phyloP scores from a whole-genome alignment of 495 filamentous ascomycete genomes.

The Rostrohypoxylon terebratum region DNA sequence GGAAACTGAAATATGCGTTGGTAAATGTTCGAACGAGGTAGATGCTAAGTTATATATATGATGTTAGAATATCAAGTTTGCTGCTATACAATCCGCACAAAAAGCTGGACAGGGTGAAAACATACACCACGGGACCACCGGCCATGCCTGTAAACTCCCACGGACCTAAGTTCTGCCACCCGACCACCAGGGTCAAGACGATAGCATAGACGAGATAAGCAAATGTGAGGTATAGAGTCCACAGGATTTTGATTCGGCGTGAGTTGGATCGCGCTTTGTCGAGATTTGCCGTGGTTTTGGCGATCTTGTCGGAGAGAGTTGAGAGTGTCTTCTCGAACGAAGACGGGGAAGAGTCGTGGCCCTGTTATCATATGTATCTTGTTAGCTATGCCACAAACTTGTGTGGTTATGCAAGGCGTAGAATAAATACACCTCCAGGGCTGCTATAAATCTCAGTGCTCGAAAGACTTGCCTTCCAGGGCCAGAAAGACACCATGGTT shows the following conservation, averaged over 20 bases:
- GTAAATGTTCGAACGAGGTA: constrained; percentile 70
- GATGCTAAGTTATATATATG: constrained; percentile 63
- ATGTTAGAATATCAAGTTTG: constrained; percentile 39
- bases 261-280: constrained; percentile 75
- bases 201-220: constrained; percentile 88
- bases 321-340: constrained; percentile 92
- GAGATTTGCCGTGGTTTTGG: constrained; percentile 74
- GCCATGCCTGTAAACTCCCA: constrained; percentile 80
- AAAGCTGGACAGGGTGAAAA: constrained; percentile 1
- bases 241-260: constrained; percentile 84
- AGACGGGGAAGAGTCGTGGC: constrained; percentile 85
- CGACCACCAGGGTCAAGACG: constrained; percentile 83
- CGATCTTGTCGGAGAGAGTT: constrained; percentile 82
- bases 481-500: constrained; percentile 86
- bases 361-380: constrained; percentile 59
- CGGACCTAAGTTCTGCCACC: constrained; percentile 81
- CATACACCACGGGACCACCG: constrained; percentile 83
- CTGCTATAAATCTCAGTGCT: background rate
- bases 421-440: no score
- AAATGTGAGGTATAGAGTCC: constrained; percentile 89
- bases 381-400: constrained; percentile 3
- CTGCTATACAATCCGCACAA: background rate
- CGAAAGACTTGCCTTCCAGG: constrained; percentile 69
- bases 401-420: background rate
- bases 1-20: constrained; percentile 81